phyloP scores from a whole-genome alignment of 768 basidiomycete genomes.

The Tephrocybe sp. region DNA sequence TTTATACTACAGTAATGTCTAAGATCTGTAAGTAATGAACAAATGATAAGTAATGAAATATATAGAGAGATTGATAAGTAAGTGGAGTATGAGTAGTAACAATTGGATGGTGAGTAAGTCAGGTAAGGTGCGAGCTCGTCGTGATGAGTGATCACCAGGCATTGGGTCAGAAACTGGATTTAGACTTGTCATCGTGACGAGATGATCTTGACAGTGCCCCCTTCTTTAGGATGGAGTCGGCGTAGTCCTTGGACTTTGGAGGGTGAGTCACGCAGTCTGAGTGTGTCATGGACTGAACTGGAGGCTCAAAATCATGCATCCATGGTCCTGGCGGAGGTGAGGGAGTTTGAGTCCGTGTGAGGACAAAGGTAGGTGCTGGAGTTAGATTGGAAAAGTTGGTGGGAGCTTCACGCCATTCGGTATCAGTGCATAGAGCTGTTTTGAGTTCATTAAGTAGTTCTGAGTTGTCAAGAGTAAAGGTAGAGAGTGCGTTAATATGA shows the following conservation, averaged over 20 bases:
- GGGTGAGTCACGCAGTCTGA: constrained; percentile 20
- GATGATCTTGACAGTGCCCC: constrained; percentile 10
- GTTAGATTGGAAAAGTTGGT: too few species aligned
- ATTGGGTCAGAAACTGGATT: neutral
- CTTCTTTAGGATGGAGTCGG: constrained; percentile 7
- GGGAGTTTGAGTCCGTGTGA: neutral
- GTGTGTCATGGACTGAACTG: constrained; percentile 18
- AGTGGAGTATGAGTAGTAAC: too few species aligned
- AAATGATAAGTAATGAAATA: too few species aligned
- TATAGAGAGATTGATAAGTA: too few species aligned
- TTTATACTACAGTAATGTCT: too few species aligned
- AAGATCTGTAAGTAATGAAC: too few species aligned
- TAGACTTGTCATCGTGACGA: neutral
- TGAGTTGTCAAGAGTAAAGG: constrained; percentile 27
- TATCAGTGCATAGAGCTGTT: constrained; percentile 6
- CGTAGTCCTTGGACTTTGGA: constrained; percentile 9
- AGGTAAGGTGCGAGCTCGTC: too few species aligned
- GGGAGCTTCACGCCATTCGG: constrained; percentile 22
- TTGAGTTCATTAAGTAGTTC: constrained; percentile 24
- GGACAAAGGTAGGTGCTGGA: too few species aligned
- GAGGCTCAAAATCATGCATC: constrained; percentile 20
- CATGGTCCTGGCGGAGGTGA: constrained; percentile 12
- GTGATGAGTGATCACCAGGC: too few species aligned
- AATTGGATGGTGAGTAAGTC: too few species aligned
- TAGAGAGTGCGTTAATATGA: constrained; percentile 14